phyloP scores from a whole-genome alignment of 2,329 filamentous ascomycete genomes.

The Fusarium lateritium region DNA sequence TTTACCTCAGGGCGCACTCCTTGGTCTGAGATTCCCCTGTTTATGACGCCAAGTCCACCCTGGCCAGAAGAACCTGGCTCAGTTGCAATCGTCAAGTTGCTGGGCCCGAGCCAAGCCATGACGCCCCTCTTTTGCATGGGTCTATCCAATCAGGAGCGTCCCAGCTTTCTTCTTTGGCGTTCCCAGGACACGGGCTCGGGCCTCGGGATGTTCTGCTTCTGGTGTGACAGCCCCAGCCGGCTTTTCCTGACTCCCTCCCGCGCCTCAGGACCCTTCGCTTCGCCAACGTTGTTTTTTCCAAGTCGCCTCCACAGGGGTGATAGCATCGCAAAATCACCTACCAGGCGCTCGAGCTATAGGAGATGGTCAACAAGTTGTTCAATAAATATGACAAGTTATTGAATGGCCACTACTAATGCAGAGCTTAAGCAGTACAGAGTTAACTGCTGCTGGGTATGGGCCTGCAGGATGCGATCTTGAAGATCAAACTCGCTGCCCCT shows the following conservation, averaged over 20 bases:
- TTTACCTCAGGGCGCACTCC: slow-evolving; percentile 22
- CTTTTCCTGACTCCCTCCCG: slow-evolving; percentile 26
- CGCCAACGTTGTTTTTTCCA: slow-evolving; percentile 26
- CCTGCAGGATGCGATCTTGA: slow-evolving; percentile 27
- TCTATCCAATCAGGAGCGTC: slow-evolving; percentile 49
- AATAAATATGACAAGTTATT: slow-evolving; percentile 1
- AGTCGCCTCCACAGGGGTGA: slow-evolving; percentile 23
- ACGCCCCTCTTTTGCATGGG: slow-evolving; percentile 22
- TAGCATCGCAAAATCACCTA: slow-evolving; percentile 15
- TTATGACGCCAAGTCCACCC: slow-evolving; percentile 32
- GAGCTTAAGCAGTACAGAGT: slow-evolving; percentile 8
- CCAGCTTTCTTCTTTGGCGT: slow-evolving; percentile 47
- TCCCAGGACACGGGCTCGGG: slow-evolving; percentile 51
- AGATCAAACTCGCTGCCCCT: slow-evolving; percentile 23
- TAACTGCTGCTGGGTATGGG: slow-evolving; percentile 2
- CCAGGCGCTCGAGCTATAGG: slow-evolving; percentile 19
- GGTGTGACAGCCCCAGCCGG: slow-evolving; percentile 43
- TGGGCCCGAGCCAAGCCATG: slow-evolving; percentile 9
- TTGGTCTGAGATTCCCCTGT: slow-evolving; percentile 31
- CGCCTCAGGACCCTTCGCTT: slow-evolving; percentile 38
- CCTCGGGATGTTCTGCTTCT: slow-evolving; percentile 52
- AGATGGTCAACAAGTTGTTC: neutral
- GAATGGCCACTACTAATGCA: neutral
- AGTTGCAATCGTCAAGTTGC: slow-evolving; percentile 39
- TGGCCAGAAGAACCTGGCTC: slow-evolving; percentile 35